Conservation (phyloP, 2,329 filamentous ascomycete genomes). For the Chaetomiaceae sp. region DNA sequence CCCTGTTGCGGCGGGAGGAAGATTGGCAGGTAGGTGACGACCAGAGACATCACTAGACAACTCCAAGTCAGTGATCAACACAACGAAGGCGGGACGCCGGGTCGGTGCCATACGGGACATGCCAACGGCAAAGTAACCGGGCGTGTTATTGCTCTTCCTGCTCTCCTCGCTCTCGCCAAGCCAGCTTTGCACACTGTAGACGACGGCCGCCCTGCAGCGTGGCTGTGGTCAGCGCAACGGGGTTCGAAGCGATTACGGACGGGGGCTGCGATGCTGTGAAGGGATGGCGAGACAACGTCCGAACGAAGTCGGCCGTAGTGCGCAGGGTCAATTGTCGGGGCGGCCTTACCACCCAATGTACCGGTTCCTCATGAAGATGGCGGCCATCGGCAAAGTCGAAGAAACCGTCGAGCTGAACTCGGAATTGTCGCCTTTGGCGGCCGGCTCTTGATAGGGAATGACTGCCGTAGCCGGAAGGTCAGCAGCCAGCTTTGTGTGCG, state of each 20-base stretch:
- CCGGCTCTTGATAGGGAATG: slow-evolving; percentile 79
- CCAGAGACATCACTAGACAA: slow-evolving; percentile 30
- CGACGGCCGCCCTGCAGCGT: slow-evolving; percentile 57
- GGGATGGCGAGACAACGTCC: too few species aligned
- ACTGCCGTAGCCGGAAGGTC: slow-evolving; percentile 57
- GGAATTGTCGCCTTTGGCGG: slow-evolving; percentile 53
- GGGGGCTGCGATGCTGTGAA: neutral
- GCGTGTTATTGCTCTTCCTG: slow-evolving; percentile 29
- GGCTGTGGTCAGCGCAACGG: neutral
- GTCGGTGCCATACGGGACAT: slow-evolving; percentile 29
- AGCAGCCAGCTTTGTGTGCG: too few species aligned
- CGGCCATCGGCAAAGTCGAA: slow-evolving; percentile 89
- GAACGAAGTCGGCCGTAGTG: too few species aligned
- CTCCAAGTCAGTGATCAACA: slow-evolving; percentile 1
- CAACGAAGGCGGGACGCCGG: neutral
- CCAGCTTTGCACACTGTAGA: slow-evolving; percentile 71
- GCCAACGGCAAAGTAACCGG: slow-evolving; percentile 32
- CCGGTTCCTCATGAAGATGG: slow-evolving; percentile 89
- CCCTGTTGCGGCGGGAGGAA: slow-evolving; percentile 30
- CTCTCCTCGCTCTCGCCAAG: slow-evolving; percentile 40
- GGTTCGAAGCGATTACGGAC: neutral
- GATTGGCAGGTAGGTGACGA: slow-evolving; percentile 33
- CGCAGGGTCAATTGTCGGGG: neutral
- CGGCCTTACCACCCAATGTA: slow-evolving; percentile 57
- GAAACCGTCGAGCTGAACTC: slow-evolving; percentile 67